phyloP scores from a whole-genome alignment of 768 basidiomycete genomes.

The Infundibulicybe gibba region DNA sequence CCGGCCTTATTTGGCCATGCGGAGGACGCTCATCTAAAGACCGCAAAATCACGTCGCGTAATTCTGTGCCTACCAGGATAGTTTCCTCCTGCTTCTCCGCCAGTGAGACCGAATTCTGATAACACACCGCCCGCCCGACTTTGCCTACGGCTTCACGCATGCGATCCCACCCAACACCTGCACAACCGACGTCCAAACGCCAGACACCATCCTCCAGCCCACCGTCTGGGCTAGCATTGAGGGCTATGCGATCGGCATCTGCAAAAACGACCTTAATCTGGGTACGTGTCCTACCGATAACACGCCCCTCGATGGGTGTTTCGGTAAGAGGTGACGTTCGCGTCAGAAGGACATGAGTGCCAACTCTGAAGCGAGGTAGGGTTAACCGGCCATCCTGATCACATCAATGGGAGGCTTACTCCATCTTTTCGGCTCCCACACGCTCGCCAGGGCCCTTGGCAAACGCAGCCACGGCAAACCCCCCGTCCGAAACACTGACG shows the following conservation, averaged over 20 bases:
- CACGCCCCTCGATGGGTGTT: constrained; percentile 47
- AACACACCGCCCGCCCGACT: constrained; percentile 50
- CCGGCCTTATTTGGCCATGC: constrained; percentile 29
- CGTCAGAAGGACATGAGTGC: constrained; percentile 65
- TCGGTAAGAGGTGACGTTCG: constrained; percentile 60
- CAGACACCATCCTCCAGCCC: constrained; percentile 40
- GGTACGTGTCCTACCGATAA: constrained; percentile 45
- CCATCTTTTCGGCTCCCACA: constrained; percentile 66
- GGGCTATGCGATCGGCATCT: constrained; percentile 33
- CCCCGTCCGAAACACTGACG: constrained; percentile 53
- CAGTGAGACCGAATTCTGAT: constrained; percentile 27
- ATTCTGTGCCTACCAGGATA: constrained; percentile 64
- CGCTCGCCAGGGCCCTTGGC: constrained; percentile 55
- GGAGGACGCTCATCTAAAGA: constrained; percentile 40
- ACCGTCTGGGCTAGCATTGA: too few species aligned
- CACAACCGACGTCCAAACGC: constrained; percentile 70
- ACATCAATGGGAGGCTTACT: constrained; percentile 43
- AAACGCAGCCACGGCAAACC: constrained; percentile 55
- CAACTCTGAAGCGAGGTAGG: constrained; percentile 46
- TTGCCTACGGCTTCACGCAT: constrained; percentile 65
- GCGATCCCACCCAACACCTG: constrained; percentile 61
- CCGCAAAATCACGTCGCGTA: constrained; percentile 68
- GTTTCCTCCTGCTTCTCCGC: constrained; percentile 34
- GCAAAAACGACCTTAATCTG: constrained; percentile 59
- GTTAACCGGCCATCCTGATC: background rate